Base-by-base conservation (phyloP, 768 basidiomycete genomes). In the Tulasnella sp. region DNA sequence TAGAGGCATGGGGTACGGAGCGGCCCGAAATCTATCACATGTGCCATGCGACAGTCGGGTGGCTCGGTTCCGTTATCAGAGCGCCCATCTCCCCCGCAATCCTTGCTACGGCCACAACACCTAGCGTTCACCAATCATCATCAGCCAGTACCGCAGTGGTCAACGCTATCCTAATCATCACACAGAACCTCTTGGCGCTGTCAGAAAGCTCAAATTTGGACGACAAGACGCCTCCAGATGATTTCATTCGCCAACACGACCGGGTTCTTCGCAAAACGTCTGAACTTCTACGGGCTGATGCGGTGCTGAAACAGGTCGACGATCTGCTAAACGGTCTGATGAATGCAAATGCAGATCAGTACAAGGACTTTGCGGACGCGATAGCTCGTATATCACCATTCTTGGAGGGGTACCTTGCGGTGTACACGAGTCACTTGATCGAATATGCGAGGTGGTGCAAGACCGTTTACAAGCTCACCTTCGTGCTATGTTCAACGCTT, bases 401-500 rank as follows among this genome's bases (percentile, higher is more conserved):
- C 80, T 69, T 95, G 23, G 72, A 80, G 2, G 70, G 72, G 23
- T 93, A 90, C 69, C 64, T 79, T 8, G 66, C 73, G 19, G 74
- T 91, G 13, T 78, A 78, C 23, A 71, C 77, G 29, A 76, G 77
- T 42, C 80, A 88, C 54, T 70, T 95, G n/a, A 64, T 70, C 1
- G 70, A 72, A 10, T 80, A 82, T 53, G 74, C 75, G 23, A 73
- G 77, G 43, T 91, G 88, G 83, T 82, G 81, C 17, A 82, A 85
- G 67, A 73, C 88, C 11, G 70, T 89, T 17, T 86, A 94, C 78
- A 98, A 97, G 71, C 75, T 98, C 61, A 76, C 81, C 64, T 86
- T 83, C 68, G 77, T 95, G 43, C 71, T 94, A 30, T 85, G 82
- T 67, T 83, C 85, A 19, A 75, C 89, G 27, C 75, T 92, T 65